Base-by-base conservation (phyloP, 2,329 filamentous ascomycete species). In the Aureobasidium subglaciale region DNA sequence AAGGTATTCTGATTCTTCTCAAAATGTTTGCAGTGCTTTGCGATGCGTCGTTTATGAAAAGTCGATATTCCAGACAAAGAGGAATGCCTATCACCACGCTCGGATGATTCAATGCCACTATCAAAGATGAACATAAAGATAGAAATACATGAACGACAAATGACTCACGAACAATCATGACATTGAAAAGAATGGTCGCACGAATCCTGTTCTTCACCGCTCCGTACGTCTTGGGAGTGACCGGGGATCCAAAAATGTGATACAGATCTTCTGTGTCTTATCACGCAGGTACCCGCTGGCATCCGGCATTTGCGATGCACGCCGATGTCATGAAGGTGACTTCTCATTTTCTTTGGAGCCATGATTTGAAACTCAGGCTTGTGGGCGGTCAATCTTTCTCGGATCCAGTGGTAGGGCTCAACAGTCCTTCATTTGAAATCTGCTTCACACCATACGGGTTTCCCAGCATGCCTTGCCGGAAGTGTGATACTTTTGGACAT, bases 151-250 rank as follows among this genome's bases (percentile, higher is more conserved):
- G 34, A 50, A 37, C 35, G 5, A 5, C 9, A 25, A 35, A 16
- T 24, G 11, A 32, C 25, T 16, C 22, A 18, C 18, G 18, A 18
- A 38, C 15, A 10, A 50, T 38, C 32, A 38, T 2, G n/a, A 50
- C 34, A 38, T 22, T 38, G n/a, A 3, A 20, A 6, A 13, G 3
- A 6, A 27, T 25, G 20, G 46, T 50, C 6, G 46, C 16, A 50
- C 46, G 35, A 35, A 50, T 38, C 22, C 27, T 38, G 24, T 37
- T 50, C 48, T 41, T 52, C 48, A 41, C 48, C 48, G 48, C 48
- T 25, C 11, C 3, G 9, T 30, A n/a, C 15, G 9, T 40, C 25
- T 40, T 40, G 11, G 18, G 25, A 18, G 35, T 52, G 16, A 16
- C 37, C 48, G 35, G 48, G 48, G 48, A 32, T 32, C 25, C 8